Evolutionary conservation across 371 early-diverging fungal species (phyloP), one percentile per base, ranked within the genome.

Genomic region (Mortierella sp.): DNA sequence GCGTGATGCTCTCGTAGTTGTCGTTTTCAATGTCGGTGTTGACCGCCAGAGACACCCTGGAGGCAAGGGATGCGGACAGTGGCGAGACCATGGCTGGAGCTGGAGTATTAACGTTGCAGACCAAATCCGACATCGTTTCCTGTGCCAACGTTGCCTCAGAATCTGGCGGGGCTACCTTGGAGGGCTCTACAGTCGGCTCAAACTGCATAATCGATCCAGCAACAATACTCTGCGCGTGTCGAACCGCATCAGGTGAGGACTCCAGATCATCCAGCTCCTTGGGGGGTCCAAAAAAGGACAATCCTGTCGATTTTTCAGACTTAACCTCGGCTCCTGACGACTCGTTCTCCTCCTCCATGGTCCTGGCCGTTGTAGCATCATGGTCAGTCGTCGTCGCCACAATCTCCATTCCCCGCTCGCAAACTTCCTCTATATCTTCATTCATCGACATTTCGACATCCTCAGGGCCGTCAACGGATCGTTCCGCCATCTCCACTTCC

Each of bases 251-350:
- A 3, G 74, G 72, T 13, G 74, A 72, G 0, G 69, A 69, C 10
- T 46, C 46, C 21, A 14, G 14, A 13, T 26, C 69, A 16, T 71
- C 71, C 72, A 72, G 21, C 40, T 78, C 74, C 44, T 80, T 73
- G 3, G 73, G 64, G 0, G 77, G 80, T 57, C 46, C 54, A 43
- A 76, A 77, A 61, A 77, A 76, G 2, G 73, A 79, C 43, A 72
- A 21, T 10, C 76, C 76, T 13, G 76, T 69, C 54, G 14, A 48
- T 46, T 26, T 21, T n/a, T 44, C 51, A 4, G 67, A n/a, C 13
- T 26, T 43, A 13, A 14, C 31, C 24, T 37, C 21, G 10, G 4
- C 40, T 24, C 34, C 24, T 10, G 11, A 24, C 21, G 28, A n/a
- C 59, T 21, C 24, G 0, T 54, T 54, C 54, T 40, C 67, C 1